Evolutionary conservation across 2,329 filamentous ascomycete species (phyloP).

Genomic region (Pseudogymnoascus sp.): DNA sequence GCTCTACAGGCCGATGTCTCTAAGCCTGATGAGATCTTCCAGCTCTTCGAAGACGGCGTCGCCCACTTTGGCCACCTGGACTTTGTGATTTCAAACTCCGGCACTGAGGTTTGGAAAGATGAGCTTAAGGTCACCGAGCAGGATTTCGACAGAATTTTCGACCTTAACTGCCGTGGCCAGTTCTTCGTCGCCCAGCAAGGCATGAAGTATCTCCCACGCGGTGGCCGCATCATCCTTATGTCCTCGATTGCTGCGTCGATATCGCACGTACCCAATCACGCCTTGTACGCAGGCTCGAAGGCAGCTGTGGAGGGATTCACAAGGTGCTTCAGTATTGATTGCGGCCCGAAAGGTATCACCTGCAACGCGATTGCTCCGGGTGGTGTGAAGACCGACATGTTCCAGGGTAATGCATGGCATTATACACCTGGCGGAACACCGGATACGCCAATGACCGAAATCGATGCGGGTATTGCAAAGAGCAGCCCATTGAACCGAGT

Average conservation of each 20-base stretch:
- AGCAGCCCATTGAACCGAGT: slow-evolving; percentile 54
- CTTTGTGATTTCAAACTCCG: slow-evolving; percentile 29
- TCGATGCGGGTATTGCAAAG: slow-evolving; percentile 47
- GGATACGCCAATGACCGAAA: slow-evolving; percentile 44
- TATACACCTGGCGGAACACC: slow-evolving; percentile 52
- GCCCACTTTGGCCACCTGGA: slow-evolving; percentile 27
- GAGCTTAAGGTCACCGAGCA: slow-evolving; percentile 11
- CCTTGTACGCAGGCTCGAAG: slow-evolving; percentile 56
- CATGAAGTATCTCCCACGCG: slow-evolving; percentile 60
- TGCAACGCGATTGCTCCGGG: slow-evolving; percentile 62
- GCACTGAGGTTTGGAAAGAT: slow-evolving; percentile 13
- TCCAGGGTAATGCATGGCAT: slow-evolving; percentile 53
- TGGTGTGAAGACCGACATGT: slow-evolving; percentile 61
- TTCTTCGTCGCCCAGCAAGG: slow-evolving; percentile 70
- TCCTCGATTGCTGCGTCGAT: slow-evolving; percentile 54
- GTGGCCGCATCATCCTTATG: slow-evolving; percentile 61
- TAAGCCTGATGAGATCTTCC: slow-evolving; percentile 31
- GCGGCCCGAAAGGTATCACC: slow-evolving; percentile 57
- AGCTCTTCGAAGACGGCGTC: slow-evolving; percentile 23
- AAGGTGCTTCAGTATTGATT: slow-evolving; percentile 57
- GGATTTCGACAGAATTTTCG: slow-evolving; percentile 39
- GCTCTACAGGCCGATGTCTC: slow-evolving; percentile 55
- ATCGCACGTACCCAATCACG: slow-evolving; percentile 55
- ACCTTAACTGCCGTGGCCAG: slow-evolving; percentile 57
- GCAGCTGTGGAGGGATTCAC: slow-evolving; percentile 58